Base-by-base conservation (phyloP, 768 basidiomycete species). In the Exidia glandulosa region DNA sequence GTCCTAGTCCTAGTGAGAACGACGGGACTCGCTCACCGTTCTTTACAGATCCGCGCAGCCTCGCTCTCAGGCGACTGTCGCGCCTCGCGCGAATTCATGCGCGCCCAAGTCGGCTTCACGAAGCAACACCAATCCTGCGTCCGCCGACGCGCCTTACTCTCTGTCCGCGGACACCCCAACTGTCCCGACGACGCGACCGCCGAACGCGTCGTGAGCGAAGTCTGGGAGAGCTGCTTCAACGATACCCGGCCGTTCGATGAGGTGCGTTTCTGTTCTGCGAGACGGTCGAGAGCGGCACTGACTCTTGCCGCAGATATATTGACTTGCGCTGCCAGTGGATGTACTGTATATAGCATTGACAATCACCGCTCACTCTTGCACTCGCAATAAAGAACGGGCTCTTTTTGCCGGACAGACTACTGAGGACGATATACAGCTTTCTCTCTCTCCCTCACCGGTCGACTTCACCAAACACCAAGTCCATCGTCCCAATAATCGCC, bases 211-310 rank as follows among this genome's bases (percentile, higher is more conserved):
- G 94, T 98, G 52, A 96, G 97, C 64, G 90, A 96, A 70, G 95
- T 95, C 33, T 99, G 90, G 88, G 93, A 93, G 67, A 93, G 90
- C 65, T 99, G 95, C 71, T 94, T 90, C 73, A 86, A 81, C 36
- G 96, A 98, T 70, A 97, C 94, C 5, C 75, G 95, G 63, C 95
- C 96, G 9, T 99, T 97, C 70, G 96, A 99, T 71, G 94, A 98
- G 86, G 92, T 91, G 31, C 37, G n/a, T 57, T n/a, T n/a, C n/a
- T n/a, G n/a, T n/a, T n/a, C n/a, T n/a, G n/a, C n/a, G n/a, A n/a
- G n/a, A n/a, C n/a, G n/a, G n/a, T n/a, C n/a, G n/a, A n/a, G n/a
- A n/a, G n/a, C n/a, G n/a, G n/a, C n/a, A n/a, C n/a, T n/a, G n/a
- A n/a, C n/a, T n/a, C n/a, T n/a, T n/a, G n/a, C n/a, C n/a, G n/a